Evolutionary conservation across 768 basidiomycete species (phyloP).

Genomic region (Rhodosporidiobolus sp.): DNA sequence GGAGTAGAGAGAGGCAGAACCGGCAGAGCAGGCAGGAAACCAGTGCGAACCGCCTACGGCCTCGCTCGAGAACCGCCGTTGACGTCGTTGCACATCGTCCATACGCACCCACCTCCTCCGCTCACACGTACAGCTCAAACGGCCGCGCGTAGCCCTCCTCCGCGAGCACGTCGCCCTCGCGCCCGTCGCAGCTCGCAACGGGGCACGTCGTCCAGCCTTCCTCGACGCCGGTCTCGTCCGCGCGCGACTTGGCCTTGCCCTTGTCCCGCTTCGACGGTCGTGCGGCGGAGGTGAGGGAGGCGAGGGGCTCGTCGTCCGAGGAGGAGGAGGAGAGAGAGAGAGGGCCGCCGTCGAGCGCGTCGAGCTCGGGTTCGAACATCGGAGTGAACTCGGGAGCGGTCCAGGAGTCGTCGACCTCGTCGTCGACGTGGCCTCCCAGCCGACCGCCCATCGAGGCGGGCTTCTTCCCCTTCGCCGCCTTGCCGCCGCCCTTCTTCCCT

Average conservation of each 20-base stretch:
- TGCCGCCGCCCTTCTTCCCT: conserved; percentile 2
- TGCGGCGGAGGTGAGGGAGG: background rate
- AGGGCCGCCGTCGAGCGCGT: too few relatives aligned
- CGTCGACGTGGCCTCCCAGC: too few relatives aligned
- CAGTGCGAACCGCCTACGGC: too few relatives aligned
- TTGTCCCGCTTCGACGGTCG: background rate
- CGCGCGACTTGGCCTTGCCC: conserved; percentile 13
- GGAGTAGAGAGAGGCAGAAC: too few relatives aligned
- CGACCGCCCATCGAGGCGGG: background rate
- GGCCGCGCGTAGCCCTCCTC: conserved; percentile 10
- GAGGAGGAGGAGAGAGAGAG: too few relatives aligned
- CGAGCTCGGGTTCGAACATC: background rate
- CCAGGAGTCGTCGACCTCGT: background rate
- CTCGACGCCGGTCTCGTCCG: conserved; percentile 30
- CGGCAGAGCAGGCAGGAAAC: too few relatives aligned
- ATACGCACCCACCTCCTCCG: background rate
- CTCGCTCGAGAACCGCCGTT: too few relatives aligned
- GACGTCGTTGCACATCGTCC: background rate
- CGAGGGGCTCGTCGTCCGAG: background rate
- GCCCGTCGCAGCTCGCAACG: conserved; percentile 15
- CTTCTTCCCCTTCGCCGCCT: background rate
- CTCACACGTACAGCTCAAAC: conserved; percentile 22
- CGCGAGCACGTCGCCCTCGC: conserved; percentile 15
- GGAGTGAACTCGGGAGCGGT: background rate
- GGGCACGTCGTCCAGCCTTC: conserved; percentile 33